These are phyloP conservation scores for Diaporthe citriasiana DNA, from an alignment of 2,329 filamentous ascomycete species.

Conservation along the genomic window DNA sequence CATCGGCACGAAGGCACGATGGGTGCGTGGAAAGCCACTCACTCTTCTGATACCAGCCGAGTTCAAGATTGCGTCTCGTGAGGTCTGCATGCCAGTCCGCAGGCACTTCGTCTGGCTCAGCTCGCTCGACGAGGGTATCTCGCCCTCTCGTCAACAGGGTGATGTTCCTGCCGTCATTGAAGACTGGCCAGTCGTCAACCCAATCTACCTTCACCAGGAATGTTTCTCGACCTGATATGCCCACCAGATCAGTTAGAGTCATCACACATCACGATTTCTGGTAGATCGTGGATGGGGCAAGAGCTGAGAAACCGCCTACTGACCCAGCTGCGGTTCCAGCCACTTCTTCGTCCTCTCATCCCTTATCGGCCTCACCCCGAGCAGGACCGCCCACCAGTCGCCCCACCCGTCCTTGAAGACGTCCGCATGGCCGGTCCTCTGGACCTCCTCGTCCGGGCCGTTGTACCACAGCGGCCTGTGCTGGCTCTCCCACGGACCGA, in stretches of 20 bases:
- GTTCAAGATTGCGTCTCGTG: conserved; percentile 47
- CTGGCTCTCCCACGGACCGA: conserved; percentile 65
- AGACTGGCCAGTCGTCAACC: conserved; percentile 65
- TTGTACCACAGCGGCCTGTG: conserved; percentile 62
- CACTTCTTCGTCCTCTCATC: conserved; percentile 46
- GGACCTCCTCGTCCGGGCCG: conserved; percentile 61
- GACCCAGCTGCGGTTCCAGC: conserved; percentile 59
- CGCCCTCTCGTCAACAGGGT: conserved; percentile 54
- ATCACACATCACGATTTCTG: background rate
- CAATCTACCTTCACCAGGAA: conserved; percentile 65
- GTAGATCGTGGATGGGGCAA: too few species aligned
- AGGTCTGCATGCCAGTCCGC: conserved; percentile 54
- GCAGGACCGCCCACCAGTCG: conserved; percentile 63
- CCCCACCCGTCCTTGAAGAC: conserved; percentile 60
- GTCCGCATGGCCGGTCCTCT: conserved; percentile 65
- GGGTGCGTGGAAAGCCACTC: background rate
- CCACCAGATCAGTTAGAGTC: conserved; percentile 1
- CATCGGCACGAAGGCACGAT: background rate
- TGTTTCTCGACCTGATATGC: conserved; percentile 59
- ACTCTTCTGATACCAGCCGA: conserved; percentile 58
- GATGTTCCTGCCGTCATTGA: conserved; percentile 62
- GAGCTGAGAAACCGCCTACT: background rate
- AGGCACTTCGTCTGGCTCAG: conserved; percentile 50
- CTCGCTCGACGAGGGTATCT: conserved; percentile 40
- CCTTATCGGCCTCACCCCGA: conserved; percentile 59